phyloP scores from a whole-genome alignment of 2,329 filamentous ascomycete species.

The Chaetomium sp. region DNA sequence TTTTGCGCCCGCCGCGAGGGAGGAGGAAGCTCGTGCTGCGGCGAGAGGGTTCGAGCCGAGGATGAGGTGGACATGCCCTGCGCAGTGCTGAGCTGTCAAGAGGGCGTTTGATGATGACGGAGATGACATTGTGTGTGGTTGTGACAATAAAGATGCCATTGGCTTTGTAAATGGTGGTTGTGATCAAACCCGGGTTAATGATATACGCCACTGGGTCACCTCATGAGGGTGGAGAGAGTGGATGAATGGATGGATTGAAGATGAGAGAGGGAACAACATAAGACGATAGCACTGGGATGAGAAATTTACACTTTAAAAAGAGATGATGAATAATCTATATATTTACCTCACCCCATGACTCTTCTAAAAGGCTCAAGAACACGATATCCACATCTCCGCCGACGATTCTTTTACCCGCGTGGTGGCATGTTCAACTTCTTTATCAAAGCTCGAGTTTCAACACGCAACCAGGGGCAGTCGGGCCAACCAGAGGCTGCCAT shows the following conservation, averaged over 20 bases:
- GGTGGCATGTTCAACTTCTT: constrained; percentile 25
- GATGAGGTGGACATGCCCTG: constrained; percentile 76
- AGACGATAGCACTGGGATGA: background rate
- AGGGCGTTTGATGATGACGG: constrained; percentile 51
- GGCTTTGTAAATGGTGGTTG: background rate
- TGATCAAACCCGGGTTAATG: background rate
- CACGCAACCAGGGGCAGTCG: background rate
- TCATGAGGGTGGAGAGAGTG: background rate
- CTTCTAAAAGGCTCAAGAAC: background rate
- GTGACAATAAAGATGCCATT: constrained; percentile 31
- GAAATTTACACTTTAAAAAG: background rate
- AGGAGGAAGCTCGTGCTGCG: constrained; percentile 78
- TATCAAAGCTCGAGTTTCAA: constrained; percentile 14
- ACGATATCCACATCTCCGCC: constrained; percentile 30
- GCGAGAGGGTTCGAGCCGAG: constrained; percentile 85
- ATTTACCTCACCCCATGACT: constrained; percentile 5
- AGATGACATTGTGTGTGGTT: constrained; percentile 29
- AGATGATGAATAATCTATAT: background rate
- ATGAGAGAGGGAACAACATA: background rate
- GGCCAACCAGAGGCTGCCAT: constrained; percentile 28
- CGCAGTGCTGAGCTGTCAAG: constrained; percentile 72
- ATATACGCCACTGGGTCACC: background rate
- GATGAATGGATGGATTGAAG: background rate
- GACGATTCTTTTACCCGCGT: constrained; percentile 19
- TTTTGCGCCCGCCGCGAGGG: constrained; percentile 76